Conservation (phyloP, 2,329 filamentous ascomycete genomes). For the Periconia digitata region DNA sequence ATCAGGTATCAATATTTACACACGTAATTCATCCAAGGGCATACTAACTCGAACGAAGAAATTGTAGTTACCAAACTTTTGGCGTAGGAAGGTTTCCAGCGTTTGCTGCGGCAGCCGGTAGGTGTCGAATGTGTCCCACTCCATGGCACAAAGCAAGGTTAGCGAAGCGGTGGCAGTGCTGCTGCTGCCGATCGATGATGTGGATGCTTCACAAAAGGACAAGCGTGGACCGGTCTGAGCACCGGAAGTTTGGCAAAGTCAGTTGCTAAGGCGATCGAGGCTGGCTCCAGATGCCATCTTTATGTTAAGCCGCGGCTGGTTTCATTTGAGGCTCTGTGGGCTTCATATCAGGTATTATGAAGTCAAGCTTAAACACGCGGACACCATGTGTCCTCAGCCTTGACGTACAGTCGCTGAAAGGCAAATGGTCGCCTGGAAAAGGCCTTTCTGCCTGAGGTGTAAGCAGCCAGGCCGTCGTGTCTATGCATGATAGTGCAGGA, state of each 20-base stretch:
- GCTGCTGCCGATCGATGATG: neutral
- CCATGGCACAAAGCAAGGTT: neutral
- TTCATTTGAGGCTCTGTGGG: slow-evolving; percentile 2
- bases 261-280: neutral
- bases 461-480: neutral
- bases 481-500: neutral
- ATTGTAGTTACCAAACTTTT: slow-evolving; percentile 9
- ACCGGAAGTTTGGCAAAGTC: neutral
- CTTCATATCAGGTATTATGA: neutral
- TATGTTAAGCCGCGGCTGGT: neutral
- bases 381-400: neutral
- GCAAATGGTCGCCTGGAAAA: slow-evolving; percentile 3
- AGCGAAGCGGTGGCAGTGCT: neutral
- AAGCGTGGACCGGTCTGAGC: neutral
- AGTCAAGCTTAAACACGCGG: neutral
- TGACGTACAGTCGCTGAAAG: neutral
- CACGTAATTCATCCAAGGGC: neutral
- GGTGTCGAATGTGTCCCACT: slow-evolving; percentile 9
- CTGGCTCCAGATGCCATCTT: neutral
- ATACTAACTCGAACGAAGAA: slow-evolving; percentile 14
- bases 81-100: slow-evolving; percentile 11
- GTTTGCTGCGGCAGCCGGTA: slow-evolving; percentile 9
- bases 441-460: neutral
- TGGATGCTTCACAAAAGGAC: neutral
- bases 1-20: neutral